Evolutionary conservation across 257 asterid species (phyloP).

Genomic region (Solanum chilense): DNA sequence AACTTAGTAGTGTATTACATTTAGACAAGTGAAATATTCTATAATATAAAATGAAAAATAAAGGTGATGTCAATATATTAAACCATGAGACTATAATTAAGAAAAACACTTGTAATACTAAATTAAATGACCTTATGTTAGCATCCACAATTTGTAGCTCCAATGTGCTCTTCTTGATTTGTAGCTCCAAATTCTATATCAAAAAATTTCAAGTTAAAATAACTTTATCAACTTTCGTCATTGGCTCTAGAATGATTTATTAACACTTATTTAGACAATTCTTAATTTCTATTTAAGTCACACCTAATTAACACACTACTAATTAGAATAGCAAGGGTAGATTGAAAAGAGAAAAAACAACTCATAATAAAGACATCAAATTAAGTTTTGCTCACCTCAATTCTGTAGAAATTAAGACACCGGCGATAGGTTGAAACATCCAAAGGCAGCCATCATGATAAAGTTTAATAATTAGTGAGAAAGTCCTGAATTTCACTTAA

Average conservation of each 20-base stretch:
- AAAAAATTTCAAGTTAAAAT: background rate
- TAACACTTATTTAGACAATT: background rate
- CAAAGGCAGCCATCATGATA: background rate
- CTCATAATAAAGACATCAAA: background rate
- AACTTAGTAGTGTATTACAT: too few species aligned
- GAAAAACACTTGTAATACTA: background rate
- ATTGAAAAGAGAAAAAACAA: background rate
- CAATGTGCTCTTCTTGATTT: slow-evolving; percentile 24
- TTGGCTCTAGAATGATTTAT: background rate
- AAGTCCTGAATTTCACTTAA: background rate
- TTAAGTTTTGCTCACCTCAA: background rate
- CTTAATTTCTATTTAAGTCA: background rate
- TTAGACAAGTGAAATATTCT: background rate
- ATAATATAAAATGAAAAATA: background rate
- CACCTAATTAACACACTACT: background rate
- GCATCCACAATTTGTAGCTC: slow-evolving; percentile 38
- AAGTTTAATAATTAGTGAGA: background rate
- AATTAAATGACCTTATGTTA: slow-evolving; percentile 28
- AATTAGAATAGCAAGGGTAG: background rate
- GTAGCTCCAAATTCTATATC: slow-evolving; percentile 42
- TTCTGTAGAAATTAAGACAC: background rate
- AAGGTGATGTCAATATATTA: background rate
- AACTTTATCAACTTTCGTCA: background rate
- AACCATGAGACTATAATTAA: background rate
- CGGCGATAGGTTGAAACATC: background rate